phyloP scores from a whole-genome alignment of 2,329 filamentous ascomycete genomes.

The Didymosphaeria variabile region DNA sequence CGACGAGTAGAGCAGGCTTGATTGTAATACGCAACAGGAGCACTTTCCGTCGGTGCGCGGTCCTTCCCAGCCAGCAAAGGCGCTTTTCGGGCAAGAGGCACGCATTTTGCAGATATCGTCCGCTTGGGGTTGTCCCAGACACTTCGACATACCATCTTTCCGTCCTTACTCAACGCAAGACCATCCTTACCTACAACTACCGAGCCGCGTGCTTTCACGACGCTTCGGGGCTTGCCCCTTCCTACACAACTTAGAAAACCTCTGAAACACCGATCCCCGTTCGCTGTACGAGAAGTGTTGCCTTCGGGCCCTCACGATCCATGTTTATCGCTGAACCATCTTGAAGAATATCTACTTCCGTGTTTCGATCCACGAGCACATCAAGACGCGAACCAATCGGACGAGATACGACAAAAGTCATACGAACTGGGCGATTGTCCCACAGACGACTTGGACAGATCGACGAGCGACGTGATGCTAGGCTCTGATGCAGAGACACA shows the following conservation, averaged over 20 bases:
- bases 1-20: too few species aligned
- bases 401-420: background rate
- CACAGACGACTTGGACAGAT: background rate
- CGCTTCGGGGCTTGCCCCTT: background rate
- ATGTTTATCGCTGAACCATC: background rate
- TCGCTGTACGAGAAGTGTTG: background rate
- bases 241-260: background rate
- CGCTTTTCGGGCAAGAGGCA: background rate
- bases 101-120: background rate
- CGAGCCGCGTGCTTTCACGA: background rate
- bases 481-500: background rate
- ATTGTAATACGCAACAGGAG: background rate
- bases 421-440: background rate
- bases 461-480: conserved; percentile 6
- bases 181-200: conserved; percentile 9
- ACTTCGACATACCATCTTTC: background rate
- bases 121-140: background rate
- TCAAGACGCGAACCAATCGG: background rate
- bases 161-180: background rate
- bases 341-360: conserved; percentile 2
- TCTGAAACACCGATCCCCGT: background rate
- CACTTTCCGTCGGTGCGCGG: background rate
- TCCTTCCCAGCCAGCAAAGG: background rate
- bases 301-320: background rate
- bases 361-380: background rate